phyloP scores from a whole-genome alignment of 2,329 filamentous ascomycete genomes.

The Fusarium pseudocircinatum region DNA sequence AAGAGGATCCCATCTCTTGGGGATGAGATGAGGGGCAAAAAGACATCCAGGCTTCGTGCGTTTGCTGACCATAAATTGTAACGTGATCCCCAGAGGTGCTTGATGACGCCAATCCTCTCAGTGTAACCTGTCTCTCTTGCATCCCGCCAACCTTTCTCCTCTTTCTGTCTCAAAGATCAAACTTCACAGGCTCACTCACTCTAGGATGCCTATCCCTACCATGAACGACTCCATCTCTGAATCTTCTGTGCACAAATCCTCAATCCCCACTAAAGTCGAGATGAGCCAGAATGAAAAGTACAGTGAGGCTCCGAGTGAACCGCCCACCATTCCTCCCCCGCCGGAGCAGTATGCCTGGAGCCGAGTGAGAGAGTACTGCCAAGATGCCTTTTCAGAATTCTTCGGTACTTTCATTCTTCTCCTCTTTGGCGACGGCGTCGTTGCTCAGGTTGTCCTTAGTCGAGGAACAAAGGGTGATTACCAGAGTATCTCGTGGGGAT shows the following conservation, averaged over 20 bases:
- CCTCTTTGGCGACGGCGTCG: conserved; percentile 75
- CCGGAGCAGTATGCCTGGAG: conserved; percentile 58
- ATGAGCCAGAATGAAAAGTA: conserved; percentile 43
- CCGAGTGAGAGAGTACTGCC: conserved; percentile 58
- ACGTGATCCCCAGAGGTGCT: conserved; percentile 33
- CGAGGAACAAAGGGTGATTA: conserved; percentile 57
- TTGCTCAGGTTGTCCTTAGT: conserved; percentile 74
- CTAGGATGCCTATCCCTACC: conserved; percentile 44
- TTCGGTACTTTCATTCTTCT: conserved; percentile 74
- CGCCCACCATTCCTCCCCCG: conserved; percentile 18
- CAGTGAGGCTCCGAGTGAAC: conserved; percentile 34
- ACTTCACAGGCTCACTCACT: not conserved
- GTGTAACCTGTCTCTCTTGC: conserved; percentile 19
- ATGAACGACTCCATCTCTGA: conserved; percentile 48
- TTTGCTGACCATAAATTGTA: conserved; percentile 39
- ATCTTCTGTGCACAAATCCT: conserved; percentile 47
- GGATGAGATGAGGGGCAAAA: conserved; percentile 24
- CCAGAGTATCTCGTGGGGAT: conserved; percentile 61
- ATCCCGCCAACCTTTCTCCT: conserved; percentile 6
- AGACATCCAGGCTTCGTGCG: not conserved
- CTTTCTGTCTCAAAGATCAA: not conserved
- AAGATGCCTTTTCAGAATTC: conserved; percentile 73
- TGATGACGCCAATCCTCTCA: conserved; percentile 23
- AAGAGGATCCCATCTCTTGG: conserved; percentile 1
- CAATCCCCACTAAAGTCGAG: conserved; percentile 44